Evolutionary conservation across 2,329 filamentous ascomycete species (phyloP).

Genomic region (Colletotrichum ledebouriae): DNA sequence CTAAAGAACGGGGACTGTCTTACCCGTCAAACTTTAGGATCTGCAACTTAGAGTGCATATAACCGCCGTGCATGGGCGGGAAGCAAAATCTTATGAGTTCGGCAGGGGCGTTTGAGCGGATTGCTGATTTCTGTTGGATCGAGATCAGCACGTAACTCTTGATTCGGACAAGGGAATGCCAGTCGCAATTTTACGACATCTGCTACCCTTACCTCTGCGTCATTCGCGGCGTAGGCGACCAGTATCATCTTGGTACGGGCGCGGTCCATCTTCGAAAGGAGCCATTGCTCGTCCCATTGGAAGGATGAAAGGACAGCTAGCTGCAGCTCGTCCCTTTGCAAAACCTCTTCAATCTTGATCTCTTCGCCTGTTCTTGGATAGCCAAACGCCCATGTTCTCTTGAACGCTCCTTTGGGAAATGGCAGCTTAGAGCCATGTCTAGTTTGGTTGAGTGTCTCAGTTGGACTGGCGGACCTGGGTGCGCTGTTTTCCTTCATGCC

Average conservation of each 20-base stretch:
- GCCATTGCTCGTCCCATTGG: constrained; percentile 86
- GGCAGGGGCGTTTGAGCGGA: constrained; percentile 63
- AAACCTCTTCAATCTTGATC: constrained; percentile 88
- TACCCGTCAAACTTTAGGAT: constrained; percentile 74
- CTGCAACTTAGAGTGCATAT: constrained; percentile 96
- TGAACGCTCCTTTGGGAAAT: constrained; percentile 75
- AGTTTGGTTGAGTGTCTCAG: background rate
- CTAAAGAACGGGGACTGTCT: constrained; percentile 8
- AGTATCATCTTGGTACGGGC: constrained; percentile 72
- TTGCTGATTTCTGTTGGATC: constrained; percentile 59
- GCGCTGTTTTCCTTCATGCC: background rate
- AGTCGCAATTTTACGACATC: background rate
- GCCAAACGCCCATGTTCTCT: constrained; percentile 82
- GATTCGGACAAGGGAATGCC: background rate
- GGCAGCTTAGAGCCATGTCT: constrained; percentile 48
- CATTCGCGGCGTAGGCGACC: constrained; percentile 66
- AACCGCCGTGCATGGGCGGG: constrained; percentile 81
- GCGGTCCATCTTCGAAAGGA: constrained; percentile 77
- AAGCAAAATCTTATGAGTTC: constrained; percentile 79
- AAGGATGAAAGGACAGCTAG: constrained; percentile 89
- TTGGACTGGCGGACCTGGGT: too few relatives aligned
- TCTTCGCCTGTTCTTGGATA: constrained; percentile 74
- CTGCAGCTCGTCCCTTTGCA: constrained; percentile 79
- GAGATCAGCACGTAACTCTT: background rate
- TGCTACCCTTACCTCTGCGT: constrained; percentile 62